A percentile compares a stretch with the other conserved stretches of the same genome.
These are phyloP conservation scores for Rhodotorula sp. DNA, from an alignment of 1,284 basidiomycete species.

Conservation along the genomic window DNA sequence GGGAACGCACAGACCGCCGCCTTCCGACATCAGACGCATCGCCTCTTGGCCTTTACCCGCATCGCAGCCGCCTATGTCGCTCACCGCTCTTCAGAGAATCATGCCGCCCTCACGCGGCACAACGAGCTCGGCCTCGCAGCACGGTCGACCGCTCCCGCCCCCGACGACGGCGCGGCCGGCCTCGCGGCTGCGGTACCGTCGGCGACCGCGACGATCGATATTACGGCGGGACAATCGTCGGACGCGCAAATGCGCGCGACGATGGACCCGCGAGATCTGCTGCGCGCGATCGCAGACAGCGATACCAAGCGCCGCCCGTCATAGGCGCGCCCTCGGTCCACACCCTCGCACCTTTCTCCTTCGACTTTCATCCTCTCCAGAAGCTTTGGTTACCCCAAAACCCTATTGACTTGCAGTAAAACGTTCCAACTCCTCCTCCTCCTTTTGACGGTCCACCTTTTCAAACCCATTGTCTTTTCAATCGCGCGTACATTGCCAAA, in stretches of 20 bases:
- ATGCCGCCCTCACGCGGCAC: slow-evolving; percentile 24
- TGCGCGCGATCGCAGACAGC: slow-evolving; percentile 29
- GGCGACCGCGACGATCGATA: background rate
- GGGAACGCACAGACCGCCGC: slow-evolving; percentile 14
- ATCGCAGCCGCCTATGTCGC: slow-evolving; percentile 20
- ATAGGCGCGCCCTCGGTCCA: background rate
- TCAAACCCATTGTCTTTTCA: too few relatives aligned
- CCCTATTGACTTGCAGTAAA: background rate
- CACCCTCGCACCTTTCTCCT: background rate
- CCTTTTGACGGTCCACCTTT: too few relatives aligned
- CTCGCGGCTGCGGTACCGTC: background rate
- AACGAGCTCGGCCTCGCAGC: slow-evolving; percentile 9
- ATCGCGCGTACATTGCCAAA: too few relatives aligned
- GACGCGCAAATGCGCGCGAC: background rate
- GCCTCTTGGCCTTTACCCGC: slow-evolving; percentile 20
- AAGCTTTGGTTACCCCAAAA: background rate
- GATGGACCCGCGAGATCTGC: slow-evolving; percentile 30
- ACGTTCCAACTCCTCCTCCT: background rate
- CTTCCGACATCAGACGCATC: slow-evolving; percentile 24
- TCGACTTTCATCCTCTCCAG: slow-evolving; percentile 2
- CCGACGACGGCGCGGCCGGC: background rate
- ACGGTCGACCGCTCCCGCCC: background rate
- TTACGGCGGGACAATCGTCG: background rate
- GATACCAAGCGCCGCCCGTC: slow-evolving; percentile 10
- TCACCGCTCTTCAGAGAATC: slow-evolving; percentile 17